Evolutionary conservation across 2,329 filamentous ascomycete genomes (phyloP).

Genomic region (Tothia fuscella): DNA sequence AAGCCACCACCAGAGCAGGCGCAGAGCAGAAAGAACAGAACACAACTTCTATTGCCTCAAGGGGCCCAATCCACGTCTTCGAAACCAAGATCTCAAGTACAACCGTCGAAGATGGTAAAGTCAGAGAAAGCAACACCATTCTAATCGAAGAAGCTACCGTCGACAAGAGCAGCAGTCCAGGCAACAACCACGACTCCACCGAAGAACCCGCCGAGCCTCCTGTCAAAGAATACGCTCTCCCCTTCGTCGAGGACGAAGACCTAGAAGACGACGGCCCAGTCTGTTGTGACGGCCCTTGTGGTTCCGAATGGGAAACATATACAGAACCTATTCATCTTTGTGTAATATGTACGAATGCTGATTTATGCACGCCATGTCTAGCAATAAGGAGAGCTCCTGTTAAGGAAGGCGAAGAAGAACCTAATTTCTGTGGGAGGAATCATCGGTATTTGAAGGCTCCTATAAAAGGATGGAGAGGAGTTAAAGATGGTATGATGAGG

Average conservation of each 20-base stretch:
- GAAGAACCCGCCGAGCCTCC: no score
- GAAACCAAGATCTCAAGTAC: no score
- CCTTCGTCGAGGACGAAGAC: neutral
- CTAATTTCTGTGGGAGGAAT: constrained; percentile 12
- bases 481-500: constrained; percentile 14
- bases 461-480: constrained; percentile 14
- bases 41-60: neutral
- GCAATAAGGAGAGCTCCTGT: neutral
- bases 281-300: constrained; percentile 11
- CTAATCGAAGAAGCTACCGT: no score
- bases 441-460: constrained; percentile 15
- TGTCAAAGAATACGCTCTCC: no score
- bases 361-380: constrained; percentile 13
- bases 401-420: constrained; percentile 9
- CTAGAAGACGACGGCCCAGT: constrained; percentile 5
- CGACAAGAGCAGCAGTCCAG: no score
- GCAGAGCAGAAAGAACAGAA: neutral
- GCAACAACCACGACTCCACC: no score
- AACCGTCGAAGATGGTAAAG: no score
- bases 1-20: neutral
- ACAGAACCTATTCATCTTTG: constrained; percentile 13
- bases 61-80: no score
- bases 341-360: constrained; percentile 13
- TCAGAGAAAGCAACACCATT: no score
- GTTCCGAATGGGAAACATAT: neutral